Conservation (phyloP, 2,329 filamentous ascomycete genomes). For the Aphanocladium album region DNA sequence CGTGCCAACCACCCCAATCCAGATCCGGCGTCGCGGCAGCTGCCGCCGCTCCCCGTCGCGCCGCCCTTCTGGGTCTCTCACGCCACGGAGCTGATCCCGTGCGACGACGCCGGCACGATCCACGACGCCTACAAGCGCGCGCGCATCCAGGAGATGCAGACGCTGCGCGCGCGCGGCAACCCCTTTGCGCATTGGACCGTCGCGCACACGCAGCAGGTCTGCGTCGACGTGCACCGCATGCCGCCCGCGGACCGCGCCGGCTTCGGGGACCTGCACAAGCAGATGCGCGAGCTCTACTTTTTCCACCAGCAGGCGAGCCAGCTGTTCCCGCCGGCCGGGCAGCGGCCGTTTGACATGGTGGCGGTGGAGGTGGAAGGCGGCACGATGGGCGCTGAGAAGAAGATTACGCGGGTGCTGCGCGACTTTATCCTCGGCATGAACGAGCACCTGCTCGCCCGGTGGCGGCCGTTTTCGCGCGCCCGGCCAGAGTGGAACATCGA, state of each 20-base stretch:
- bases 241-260: neutral
- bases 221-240: constrained; percentile 2
- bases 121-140: neutral
- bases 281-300: constrained; percentile 5
- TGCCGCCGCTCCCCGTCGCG: neutral
- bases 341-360: neutral
- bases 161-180: neutral
- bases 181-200: neutral
- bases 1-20: too few species aligned
- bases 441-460: neutral
- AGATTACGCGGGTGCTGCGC: neutral
- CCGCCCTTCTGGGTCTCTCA: neutral
- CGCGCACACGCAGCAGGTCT: neutral
- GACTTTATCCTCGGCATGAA: constrained; percentile 6
- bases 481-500: neutral
- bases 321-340: neutral
- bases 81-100: neutral
- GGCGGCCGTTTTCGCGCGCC: neutral
- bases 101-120: neutral
- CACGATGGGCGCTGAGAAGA: neutral
- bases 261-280: constrained; percentile 11
- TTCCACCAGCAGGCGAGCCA: neutral
- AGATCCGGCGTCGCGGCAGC: too few species aligned
- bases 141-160: neutral
- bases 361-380: neutral